Evolutionary conservation across 164 flowering plant species (phyloP).

Genomic region (Echeveria elegans): DNA sequence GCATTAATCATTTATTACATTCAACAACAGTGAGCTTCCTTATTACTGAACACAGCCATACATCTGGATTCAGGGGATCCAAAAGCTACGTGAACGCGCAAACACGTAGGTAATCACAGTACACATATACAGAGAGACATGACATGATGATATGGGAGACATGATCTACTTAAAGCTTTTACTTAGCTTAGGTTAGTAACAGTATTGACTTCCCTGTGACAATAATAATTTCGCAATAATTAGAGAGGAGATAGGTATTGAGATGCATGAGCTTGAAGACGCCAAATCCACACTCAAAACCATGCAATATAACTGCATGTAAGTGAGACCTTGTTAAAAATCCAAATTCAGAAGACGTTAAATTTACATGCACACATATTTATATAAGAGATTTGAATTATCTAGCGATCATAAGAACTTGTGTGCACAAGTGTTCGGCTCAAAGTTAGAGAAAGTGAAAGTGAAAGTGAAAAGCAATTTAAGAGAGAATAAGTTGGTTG

Average conservation of each 20-base stretch:
- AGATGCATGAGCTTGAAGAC: not conserved
- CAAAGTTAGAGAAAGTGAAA: not conserved
- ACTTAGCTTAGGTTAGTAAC: not conserved
- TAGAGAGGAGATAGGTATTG: not conserved
- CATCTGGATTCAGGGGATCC: not conserved
- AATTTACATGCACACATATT: not conserved
- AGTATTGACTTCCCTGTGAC: too few species aligned
- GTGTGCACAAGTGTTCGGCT: not conserved
- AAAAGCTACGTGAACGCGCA: not conserved
- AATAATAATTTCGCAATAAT: not conserved
- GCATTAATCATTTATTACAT: not conserved
- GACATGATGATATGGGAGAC: not conserved
- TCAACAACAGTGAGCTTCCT: not conserved
- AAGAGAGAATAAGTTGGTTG: not conserved
- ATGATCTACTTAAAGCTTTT: not conserved
- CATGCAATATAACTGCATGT: not conserved
- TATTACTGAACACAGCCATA: not conserved
- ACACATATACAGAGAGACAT: not conserved
- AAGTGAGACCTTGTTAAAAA: not conserved
- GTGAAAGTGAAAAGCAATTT: not conserved
- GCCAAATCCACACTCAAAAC: not conserved
- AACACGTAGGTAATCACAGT: not conserved
- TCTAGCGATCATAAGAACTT: not conserved
- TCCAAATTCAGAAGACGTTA: not conserved
- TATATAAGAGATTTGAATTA: too few species aligned